These are phyloP conservation scores for Bathelium albidoporum DNA, from an alignment of 495 filamentous ascomycete genomes.

Conservation along the genomic window DNA sequence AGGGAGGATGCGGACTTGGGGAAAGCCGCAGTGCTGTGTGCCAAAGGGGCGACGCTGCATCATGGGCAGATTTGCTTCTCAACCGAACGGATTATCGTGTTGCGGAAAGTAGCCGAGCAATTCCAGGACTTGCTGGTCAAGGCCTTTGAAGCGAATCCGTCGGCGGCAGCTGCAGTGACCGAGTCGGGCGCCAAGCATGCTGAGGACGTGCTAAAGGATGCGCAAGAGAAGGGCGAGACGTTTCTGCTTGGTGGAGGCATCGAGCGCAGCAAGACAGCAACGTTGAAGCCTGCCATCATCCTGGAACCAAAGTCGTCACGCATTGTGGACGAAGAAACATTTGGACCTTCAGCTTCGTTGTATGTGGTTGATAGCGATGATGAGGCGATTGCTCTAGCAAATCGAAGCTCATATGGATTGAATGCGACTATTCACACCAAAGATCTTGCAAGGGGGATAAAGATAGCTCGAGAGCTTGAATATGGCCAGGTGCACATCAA, in stretches of 20 bases:
- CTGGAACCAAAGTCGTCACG: slow-evolving; percentile 15
- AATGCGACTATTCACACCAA: slow-evolving; percentile 19
- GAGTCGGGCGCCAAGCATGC: slow-evolving; percentile 22
- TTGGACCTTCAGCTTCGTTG: slow-evolving; percentile 16
- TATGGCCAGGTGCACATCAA: slow-evolving; percentile 23
- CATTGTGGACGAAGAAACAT: slow-evolving; percentile 21
- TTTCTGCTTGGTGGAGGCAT: slow-evolving; percentile 21
- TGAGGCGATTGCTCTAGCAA: slow-evolving; percentile 15
- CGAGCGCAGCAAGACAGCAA: not conserved
- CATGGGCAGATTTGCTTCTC: slow-evolving; percentile 32
- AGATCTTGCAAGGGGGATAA: slow-evolving; percentile 16
- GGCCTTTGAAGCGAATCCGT: slow-evolving; percentile 5
- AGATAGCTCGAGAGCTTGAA: slow-evolving; percentile 18
- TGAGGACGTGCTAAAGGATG: slow-evolving; percentile 15
- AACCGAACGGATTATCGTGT: slow-evolving; percentile 28
- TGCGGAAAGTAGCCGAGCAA: slow-evolving; percentile 11
- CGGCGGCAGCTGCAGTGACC: slow-evolving; percentile 13
- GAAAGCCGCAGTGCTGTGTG: slow-evolving; percentile 22
- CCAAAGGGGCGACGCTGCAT: slow-evolving; percentile 26
- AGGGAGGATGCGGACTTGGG: slow-evolving; percentile 27
- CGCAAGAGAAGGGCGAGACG: slow-evolving; percentile 14
- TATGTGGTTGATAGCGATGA: slow-evolving; percentile 16
- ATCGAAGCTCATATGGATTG: slow-evolving; percentile 15
- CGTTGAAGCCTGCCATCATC: slow-evolving; percentile 19
- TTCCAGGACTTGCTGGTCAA: slow-evolving; percentile 18